Base-by-base conservation (phyloP, 2,329 filamentous ascomycete species). In the Beauveria scarabaeidicola region DNA sequence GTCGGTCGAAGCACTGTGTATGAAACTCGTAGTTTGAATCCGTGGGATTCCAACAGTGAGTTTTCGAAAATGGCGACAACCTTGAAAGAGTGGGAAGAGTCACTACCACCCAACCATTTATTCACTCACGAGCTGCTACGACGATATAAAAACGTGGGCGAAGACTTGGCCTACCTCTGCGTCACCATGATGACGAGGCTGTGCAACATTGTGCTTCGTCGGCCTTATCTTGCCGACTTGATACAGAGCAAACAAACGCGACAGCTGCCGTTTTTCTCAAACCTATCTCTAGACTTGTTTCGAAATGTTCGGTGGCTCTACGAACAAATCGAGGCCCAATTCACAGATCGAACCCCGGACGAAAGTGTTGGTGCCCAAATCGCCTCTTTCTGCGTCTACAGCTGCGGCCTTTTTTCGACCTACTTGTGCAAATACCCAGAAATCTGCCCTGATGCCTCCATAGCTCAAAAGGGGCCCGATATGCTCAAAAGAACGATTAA, bases 151-250 rank as follows among this genome's bases (percentile, higher is more conserved):
- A 69, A 73, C 0, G 73, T 76, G n/a, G 73, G 73, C 2, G 73
- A 79, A 55, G 80, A 84, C 54, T 62, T 83, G 64, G 79, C 77
- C 1, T 84, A 83, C 65, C 72, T 83, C 11, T 78, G 78, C 46
- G 75, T 82, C 5, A 82, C 80, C 4, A 82, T 82, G 72, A 77
- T 80, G 58, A 75, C 79, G 2, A 75, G 81, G 3, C 74, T 84
- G 5, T 83, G 80, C 66, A 81, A 83, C 60, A 82, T 84, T 58
- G 76, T 84, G 15, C 69, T 82, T 23, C 76, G 81, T 19, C 78
- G 79, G 58, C 75, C 79, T n/a, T 82, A 82, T 64, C 65, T 83
- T 47, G 70, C 74, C 51, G 76, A 81, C 32, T 77, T 80, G 63
- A 74, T 80, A 47, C 74, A 73, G 5, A 65, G 73, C 38, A 72